Percentiles rank a stretch among this genome's conserved stretches.
Conservation (phyloP, 2,329 filamentous ascomycete species). For the Aureobasidium subglaciale region DNA sequence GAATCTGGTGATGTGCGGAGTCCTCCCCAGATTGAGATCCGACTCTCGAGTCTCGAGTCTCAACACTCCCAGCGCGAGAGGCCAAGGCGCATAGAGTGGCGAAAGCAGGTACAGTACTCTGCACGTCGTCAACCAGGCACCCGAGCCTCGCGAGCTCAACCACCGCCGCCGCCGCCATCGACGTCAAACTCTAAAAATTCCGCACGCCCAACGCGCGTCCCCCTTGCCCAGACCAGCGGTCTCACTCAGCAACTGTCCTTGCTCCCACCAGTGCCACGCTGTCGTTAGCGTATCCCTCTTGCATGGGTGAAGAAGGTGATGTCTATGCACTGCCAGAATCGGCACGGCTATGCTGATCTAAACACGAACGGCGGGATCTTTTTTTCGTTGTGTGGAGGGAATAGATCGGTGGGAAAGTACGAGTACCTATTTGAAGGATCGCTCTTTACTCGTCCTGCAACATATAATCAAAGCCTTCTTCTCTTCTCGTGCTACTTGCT, state of each 20-base stretch:
- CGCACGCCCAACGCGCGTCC: background rate
- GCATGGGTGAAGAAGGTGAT: background rate
- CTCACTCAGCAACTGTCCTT: background rate
- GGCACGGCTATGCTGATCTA: background rate
- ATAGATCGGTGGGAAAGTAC: conserved; percentile 8
- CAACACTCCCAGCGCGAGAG: background rate
- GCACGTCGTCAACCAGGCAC: background rate
- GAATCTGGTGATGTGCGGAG: background rate
- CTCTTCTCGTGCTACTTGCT: background rate
- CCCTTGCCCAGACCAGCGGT: conserved; percentile 4
- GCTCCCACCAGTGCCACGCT: background rate
- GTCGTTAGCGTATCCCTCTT: background rate
- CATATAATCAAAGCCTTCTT: background rate
- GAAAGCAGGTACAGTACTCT: conserved; percentile 4
- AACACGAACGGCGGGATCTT: conserved; percentile 1
- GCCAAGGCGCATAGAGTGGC: background rate
- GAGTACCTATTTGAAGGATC: conserved; percentile 7
- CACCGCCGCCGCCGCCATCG: background rate
- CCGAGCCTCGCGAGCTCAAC: background rate
- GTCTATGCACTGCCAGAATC: background rate
- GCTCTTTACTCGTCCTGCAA: conserved; percentile 1
- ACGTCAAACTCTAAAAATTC: background rate
- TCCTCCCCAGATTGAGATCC: no score
- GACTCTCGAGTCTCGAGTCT: background rate
- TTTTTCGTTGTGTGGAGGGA: conserved; percentile 6